Base-by-base conservation (phyloP, 768 basidiomycete species). In the Lentinus brumalis region DNA sequence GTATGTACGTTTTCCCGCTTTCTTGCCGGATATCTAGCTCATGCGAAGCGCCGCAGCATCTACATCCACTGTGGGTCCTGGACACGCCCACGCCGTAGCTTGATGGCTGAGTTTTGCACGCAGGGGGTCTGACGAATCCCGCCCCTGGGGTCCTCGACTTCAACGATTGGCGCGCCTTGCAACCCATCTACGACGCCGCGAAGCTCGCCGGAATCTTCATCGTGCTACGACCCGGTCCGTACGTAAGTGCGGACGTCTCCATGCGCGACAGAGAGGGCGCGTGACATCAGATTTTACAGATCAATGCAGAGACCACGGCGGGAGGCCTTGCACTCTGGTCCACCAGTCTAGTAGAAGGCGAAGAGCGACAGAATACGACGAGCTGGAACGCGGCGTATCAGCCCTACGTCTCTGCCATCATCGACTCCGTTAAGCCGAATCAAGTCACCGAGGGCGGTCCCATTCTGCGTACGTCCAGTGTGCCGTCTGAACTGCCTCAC, bases 231-330 rank as follows among this genome's bases (percentile, higher is more conserved):
- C 92, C 92, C 59, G 92, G 91, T 80, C 72, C 61, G 73, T 63
- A 80, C 76, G 81, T 66, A 9, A 52, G 64, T 40, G 9, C 29
- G 14, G 15, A 8, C 1, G 8, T 12, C 39, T 11, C 11, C 15
- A 4, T 8, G 15, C 9, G 32, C 31, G 18, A 14, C 10, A 4
- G 18, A 38, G 4, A 45, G 18, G 7, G 29, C 2, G 18, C 9
- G 16, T 35, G 52, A 76, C 84, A 14, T 11, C 21, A 26, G 21
- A 26, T 21, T 51, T 2, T 10, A 15, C 18, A 91, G 66, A 91
- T 92, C 75, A 92, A 92, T 64, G 89, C 89, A 5, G 91, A 92
- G 70, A 91, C 89, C 0, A 86, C 87, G 9, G 91, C 89, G 1
- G 91, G 91, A 26, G 91, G 91, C 10, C 77, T 86, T 54, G 77